Evolutionary conservation across 495 filamentous ascomycete genomes (phyloP), one percentile per base, ranked within the genome.

Genomic region (Rusavskia elegans): DNA sequence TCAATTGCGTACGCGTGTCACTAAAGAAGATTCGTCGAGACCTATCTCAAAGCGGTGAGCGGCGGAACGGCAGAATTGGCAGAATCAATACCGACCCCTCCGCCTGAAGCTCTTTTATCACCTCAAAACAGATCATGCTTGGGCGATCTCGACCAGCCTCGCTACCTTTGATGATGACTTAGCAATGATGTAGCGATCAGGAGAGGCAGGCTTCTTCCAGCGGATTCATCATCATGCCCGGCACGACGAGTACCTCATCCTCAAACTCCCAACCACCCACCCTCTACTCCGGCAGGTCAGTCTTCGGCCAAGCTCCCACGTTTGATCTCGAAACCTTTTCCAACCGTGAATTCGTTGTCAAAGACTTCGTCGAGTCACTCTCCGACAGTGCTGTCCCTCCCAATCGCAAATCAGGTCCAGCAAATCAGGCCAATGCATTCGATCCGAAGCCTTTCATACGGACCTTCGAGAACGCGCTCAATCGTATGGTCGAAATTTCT

Each of bases 401-500:
- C 14, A 81, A 76, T 58, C 86, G 90, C 51, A 83, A 85, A 46
- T 94, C 89, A 17, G 79, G 71, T 51, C 72, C 72, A 13, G 57
- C 78, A 36, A 79, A 78, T 51, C 78, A 82, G 63, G 46, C 20
- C 40, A 53, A 57, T 49, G 81, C 85, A 45, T 99, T 99, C 63
- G 93, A 99, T 63, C 93, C 93, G 1, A 97, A 99, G 67, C 93
- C 93, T 5, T 75, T 96, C 59, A 97, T 99, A 56, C 81, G 93
- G 39, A 88, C 86, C 16, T 97, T 99, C 60, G 92, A 99, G 67
- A 78, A 85, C 75, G 80, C 92, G 30, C 73, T 95, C 29, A 75
- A 77, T 36, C 85, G 85, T 29, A 76, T 99, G 38, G 78, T 77
- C 32, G 77, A 81, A 27, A 77, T 99, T 7, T 88, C 88, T 0